Conservation (phyloP, 768 basidiomycete genomes). For the Hemileccinum rubropunctum region DNA sequence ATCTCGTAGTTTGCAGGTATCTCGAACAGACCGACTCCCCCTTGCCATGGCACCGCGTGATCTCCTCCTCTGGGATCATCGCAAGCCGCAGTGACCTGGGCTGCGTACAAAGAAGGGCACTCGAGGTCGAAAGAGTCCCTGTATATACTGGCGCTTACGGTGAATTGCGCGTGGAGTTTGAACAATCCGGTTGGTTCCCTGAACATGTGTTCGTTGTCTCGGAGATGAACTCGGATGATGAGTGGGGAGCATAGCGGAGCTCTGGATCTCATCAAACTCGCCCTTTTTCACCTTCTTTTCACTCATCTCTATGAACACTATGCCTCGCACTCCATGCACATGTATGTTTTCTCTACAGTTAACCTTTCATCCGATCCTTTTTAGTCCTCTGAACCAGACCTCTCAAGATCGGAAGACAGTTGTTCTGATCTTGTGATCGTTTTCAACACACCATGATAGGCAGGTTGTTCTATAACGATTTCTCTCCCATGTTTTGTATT, state of each 20-base stretch:
- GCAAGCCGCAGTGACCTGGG: conserved; percentile 73
- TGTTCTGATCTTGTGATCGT: no score
- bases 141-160: conserved; percentile 52
- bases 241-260: conserved; percentile 20
- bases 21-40: conserved; percentile 57
- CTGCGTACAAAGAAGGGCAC: conserved; percentile 62
- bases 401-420: no score
- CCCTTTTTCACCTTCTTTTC: no score
- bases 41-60: conserved; percentile 78
- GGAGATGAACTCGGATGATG: conserved; percentile 14
- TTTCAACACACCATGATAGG: no score
- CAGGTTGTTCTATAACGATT: no score
- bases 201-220: conserved; percentile 9
- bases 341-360: no score
- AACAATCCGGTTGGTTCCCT: conserved; percentile 65
- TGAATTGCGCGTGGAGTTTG: conserved; percentile 54
- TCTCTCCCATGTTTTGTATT: no score
- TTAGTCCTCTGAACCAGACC: no score
- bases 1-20: conserved; percentile 62
- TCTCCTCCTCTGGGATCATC: conserved; percentile 63
- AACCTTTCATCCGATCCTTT: no score
- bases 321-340: no score
- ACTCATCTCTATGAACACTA: no score
- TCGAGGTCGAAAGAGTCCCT: conserved; percentile 75
- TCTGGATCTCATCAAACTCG: no score